These are phyloP conservation scores for Dendrostoma leiphaemia DNA, from an alignment of 2,329 filamentous ascomycete genomes.

Conservation along the genomic window DNA sequence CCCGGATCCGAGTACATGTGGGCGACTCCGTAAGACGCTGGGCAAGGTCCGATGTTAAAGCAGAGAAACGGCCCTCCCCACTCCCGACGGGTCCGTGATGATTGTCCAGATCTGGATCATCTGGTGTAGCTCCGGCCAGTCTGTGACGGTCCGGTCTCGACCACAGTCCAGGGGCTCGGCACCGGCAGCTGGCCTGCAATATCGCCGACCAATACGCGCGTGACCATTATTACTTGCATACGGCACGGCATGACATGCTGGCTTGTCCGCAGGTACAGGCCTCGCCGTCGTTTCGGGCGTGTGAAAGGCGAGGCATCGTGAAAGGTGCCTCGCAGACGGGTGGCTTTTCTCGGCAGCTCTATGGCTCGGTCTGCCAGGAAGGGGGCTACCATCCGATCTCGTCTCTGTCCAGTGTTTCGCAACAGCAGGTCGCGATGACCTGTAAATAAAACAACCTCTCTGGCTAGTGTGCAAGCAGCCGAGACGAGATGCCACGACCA, in stretches of 20 bases:
- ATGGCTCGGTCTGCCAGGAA: conserved; percentile 8
- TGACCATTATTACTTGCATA: conserved; percentile 19
- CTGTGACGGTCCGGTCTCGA: background rate
- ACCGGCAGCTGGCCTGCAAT: conserved; percentile 16
- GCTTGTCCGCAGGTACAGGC: background rate
- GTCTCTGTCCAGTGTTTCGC: background rate
- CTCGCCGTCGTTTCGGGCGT: background rate
- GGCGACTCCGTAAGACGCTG: background rate
- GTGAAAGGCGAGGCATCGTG: background rate
- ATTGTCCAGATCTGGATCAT: background rate
- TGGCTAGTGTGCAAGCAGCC: conserved; percentile 10
- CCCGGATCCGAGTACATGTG: conserved; percentile 6
- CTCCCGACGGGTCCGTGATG: background rate
- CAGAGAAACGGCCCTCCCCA: background rate
- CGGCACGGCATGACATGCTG: background rate
- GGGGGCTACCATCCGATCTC: conserved; percentile 4
- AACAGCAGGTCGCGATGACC: background rate
- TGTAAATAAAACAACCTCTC: background rate
- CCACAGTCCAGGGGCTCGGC: conserved; percentile 12
- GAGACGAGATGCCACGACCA: background rate
- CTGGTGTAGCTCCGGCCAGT: background rate
- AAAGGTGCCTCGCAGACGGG: background rate
- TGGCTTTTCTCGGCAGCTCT: background rate
- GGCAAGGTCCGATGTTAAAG: background rate
- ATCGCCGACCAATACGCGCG: conserved; percentile 7